These are phyloP conservation scores for Colletotrichum truncatum DNA, from an alignment of 2,329 filamentous ascomycete species.

Conservation along the genomic window DNA sequence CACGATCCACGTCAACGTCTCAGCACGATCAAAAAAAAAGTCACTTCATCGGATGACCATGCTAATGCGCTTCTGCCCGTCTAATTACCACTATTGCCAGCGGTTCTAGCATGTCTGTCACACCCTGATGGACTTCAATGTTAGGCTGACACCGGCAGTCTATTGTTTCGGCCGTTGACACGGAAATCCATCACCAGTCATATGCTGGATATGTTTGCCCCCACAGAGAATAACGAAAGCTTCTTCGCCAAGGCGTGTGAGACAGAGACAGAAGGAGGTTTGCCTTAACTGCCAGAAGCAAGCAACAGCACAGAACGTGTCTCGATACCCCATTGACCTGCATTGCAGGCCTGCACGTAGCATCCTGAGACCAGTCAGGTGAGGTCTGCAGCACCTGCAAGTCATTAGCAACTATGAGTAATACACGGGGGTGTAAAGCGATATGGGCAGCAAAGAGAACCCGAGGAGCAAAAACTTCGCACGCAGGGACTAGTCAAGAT, in stretches of 20 bases:
- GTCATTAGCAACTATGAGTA: background rate
- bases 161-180: slow-evolving; percentile 22
- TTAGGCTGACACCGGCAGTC: slow-evolving; percentile 24
- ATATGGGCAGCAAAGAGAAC: background rate
- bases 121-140: background rate
- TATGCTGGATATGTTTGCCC: background rate
- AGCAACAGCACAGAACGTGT: background rate
- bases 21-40: slow-evolving; percentile 8
- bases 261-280: slow-evolving; percentile 7
- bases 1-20: slow-evolving; percentile 27
- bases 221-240: background rate
- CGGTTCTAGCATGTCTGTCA: background rate
- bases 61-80: background rate
- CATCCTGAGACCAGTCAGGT: background rate
- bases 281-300: slow-evolving; percentile 17
- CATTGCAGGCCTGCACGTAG: slow-evolving; percentile 11
- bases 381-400: background rate
- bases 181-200: background rate
- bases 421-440: background rate
- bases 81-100: background rate
- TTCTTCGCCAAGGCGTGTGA: slow-evolving; percentile 9
- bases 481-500: slow-evolving; percentile 14
- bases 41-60: slow-evolving; percentile 24
- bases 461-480: background rate
- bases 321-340: background rate